Percentiles rank a stretch among this genome's conserved stretches.
Conservation (phyloP, 768 basidiomycete genomes). For the Coprinellus aureogranulatus region DNA sequence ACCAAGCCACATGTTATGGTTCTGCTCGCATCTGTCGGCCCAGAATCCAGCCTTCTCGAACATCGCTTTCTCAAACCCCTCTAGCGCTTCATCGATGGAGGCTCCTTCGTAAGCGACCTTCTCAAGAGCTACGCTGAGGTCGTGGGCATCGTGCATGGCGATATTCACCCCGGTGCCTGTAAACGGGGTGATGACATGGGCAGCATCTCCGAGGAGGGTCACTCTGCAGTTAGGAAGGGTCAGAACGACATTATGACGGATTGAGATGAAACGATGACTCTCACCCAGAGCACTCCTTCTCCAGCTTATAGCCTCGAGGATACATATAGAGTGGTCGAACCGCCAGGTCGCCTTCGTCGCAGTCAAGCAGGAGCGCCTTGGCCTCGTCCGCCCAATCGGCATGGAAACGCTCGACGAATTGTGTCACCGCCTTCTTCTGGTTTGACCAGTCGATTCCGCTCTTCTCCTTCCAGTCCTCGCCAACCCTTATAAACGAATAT, state of each 20-base stretch:
- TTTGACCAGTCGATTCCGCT: no score
- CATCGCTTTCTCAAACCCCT: conserved; percentile 3
- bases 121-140: conserved; percentile 13
- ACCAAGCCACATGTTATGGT: no score
- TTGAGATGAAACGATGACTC: no score
- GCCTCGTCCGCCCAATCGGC: no score
- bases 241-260: no score
- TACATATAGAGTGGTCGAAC: conserved; percentile 1
- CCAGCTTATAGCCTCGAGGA: not conserved
- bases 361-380: no score
- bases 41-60: not conserved
- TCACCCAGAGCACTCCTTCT: not conserved
- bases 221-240: conserved; percentile 1
- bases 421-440: no score
- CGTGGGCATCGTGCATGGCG: conserved; percentile 20
- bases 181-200: conserved; percentile 26
- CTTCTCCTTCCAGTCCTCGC: no score
- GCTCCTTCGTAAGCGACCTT: not conserved
- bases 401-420: no score
- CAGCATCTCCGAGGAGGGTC: conserved; percentile 25
- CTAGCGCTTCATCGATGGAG: not conserved
- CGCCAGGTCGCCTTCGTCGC: no score
- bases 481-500: no score
- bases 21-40: no score
- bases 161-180: conserved; percentile 24